Evolutionary conservation across 1,284 basidiomycete species (phyloP).

Genomic region (Malassezia sympodialis): DNA sequence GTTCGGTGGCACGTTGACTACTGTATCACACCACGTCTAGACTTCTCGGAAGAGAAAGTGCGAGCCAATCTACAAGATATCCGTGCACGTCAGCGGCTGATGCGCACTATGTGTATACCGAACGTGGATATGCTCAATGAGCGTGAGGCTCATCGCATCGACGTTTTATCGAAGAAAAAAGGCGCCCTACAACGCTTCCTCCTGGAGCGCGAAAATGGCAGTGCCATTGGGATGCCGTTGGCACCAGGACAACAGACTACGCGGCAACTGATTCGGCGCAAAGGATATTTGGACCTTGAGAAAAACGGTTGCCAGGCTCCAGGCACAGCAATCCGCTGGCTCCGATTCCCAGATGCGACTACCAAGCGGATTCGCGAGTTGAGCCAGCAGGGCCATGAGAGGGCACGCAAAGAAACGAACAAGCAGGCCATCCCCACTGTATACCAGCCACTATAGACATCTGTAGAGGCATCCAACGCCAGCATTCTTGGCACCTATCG

Average conservation of each 20-base stretch:
- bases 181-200: conserved; percentile 31
- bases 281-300: not conserved
- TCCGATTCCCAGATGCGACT: conserved; percentile 21
- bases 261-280: conserved; percentile 5
- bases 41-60: conserved; percentile 24
- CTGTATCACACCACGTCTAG: conserved; percentile 26
- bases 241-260: conserved; percentile 31
- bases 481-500: not conserved
- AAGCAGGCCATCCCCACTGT: not conserved
- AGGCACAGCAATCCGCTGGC: conserved; percentile 13
- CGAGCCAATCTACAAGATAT: conserved; percentile 25
- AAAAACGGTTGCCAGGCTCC: not conserved
- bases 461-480: not conserved
- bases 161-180: conserved; percentile 23
- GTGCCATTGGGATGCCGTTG: conserved; percentile 36
- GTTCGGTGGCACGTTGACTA: conserved; percentile 37
- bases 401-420: not conserved
- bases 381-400: conserved; percentile 29
- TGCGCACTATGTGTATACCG: conserved; percentile 33
- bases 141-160: conserved; percentile 27
- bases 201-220: conserved; percentile 28
- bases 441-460: not conserved
- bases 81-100: conserved; percentile 18
- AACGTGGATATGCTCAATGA: conserved; percentile 40
- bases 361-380: conserved; percentile 27